Evolutionary conservation across 228 moss, liverwort and hornwort genomes (phyloP).

Genomic region (Sphagnum fallax): DNA sequence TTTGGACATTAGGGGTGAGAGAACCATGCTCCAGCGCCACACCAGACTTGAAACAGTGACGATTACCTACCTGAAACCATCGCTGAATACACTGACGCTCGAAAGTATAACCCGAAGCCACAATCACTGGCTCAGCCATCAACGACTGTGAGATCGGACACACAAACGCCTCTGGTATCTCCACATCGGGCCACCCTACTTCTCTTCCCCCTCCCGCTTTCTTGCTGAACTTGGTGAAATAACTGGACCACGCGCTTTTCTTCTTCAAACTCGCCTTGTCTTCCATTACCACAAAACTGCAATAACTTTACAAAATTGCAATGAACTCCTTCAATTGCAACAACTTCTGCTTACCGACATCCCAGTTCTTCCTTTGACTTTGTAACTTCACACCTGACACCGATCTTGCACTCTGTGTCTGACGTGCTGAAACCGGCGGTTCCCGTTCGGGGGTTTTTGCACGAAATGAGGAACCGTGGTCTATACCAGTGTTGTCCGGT

Average conservation of each 20-base stretch:
- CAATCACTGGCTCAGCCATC: slow-evolving; percentile 8
- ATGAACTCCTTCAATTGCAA: no score
- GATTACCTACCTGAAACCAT: background rate
- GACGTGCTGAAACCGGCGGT: no score
- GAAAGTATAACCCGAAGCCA: slow-evolving; percentile 1
- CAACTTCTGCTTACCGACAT: no score
- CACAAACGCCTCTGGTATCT: background rate
- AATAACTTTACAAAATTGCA: no score
- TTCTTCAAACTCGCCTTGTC: background rate
- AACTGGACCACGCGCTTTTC: background rate
- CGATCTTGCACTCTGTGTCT: no score
- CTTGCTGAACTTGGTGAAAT: background rate
- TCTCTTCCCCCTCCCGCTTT: background rate
- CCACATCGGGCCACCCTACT: background rate
- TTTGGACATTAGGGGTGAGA: slow-evolving; percentile 36
- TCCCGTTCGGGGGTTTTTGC: no score
- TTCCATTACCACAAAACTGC: background rate
- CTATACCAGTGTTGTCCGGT: no score
- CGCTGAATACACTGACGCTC: slow-evolving; percentile 1
- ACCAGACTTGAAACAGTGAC: slow-evolving; percentile 4
- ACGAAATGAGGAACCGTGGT: no score
- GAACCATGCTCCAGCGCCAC: slow-evolving; percentile 26
- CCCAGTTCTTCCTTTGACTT: no score
- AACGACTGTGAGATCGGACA: slow-evolving; percentile 4
- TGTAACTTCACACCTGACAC: no score